Evolutionary conservation across 768 basidiomycete species (phyloP), one percentile per base, ranked within the genome.

Genomic region (Kwoniella dejecticola): DNA sequence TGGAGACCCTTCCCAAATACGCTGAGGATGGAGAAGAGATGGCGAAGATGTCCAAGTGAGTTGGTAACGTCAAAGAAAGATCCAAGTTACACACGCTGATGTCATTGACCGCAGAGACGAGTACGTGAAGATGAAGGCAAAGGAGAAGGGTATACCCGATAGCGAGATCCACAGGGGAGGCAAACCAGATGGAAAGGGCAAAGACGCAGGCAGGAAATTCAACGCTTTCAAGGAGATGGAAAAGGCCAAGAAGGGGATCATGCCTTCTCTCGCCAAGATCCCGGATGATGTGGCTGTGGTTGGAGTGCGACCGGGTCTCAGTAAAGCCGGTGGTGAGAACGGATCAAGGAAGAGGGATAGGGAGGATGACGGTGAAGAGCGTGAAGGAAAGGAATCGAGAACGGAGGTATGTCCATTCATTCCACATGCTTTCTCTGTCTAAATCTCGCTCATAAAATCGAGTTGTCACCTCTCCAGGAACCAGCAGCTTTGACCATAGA

Each of bases 111-210:
- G 49, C 60, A 91, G 90, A 73, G 87, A 87, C 66, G 89, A 82
- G 7, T 96, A 96, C 77, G 91, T 91, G 70, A 86, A 91, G 67
- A 93, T 93, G 92, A 97, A 96, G 81, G 89, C 93, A 79, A 88
- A 90, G 77, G 90, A 95, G 80, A 93, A 96, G 79, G 91, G 91
- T 10, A 83, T 96, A 45, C 76, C 76, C 57, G 59, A 75, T 15
- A 24, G 36, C 15, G 65, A 74, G 63, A 49, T 44, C 36, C 40
- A 69, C 66, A 31, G 52, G 29, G 53, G 47, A 29, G 53, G 50
- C 26, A 27, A 36, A 4, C 15, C 54, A 30, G 62, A 52, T 29
- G 40, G 40, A 10, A 54, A 49, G 11, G 6, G 27, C 17, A n/a
- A 42, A 46, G 30, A 38, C 19, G 53, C 40, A 41, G 41, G 52